Percentiles rank a stretch among this genome's conserved stretches.
Evolutionary conservation across 257 asterid species (phyloP).

Genomic region (Nicotiana tabacum): DNA sequence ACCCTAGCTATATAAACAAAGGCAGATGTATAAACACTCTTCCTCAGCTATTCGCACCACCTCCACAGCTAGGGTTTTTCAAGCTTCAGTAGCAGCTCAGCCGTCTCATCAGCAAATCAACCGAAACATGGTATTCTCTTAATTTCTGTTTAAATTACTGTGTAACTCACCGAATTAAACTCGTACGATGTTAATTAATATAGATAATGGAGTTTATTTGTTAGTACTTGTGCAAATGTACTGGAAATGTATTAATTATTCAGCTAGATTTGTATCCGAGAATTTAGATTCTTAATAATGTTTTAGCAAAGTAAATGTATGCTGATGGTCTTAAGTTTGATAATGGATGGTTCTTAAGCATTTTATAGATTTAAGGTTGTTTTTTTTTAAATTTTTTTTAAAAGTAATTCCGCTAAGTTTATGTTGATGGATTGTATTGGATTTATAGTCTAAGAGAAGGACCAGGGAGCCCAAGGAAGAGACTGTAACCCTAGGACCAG

Average conservation of each 20-base stretch:
- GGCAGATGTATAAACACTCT: neutral
- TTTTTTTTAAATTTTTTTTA: neutral
- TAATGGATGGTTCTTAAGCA: neutral
- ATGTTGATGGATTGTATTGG: neutral
- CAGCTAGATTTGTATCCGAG: neutral
- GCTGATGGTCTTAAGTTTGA: neutral
- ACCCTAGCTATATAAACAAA: slow-evolving; percentile 13
- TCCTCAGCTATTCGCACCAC: neutral
- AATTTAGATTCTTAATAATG: no score
- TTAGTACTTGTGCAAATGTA: neutral
- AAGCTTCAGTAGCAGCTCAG: slow-evolving; percentile 3
- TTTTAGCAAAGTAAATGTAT: no score
- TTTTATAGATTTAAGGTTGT: neutral
- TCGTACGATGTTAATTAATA: neutral
- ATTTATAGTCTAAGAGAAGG: slow-evolving; percentile 64
- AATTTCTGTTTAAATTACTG: neutral
- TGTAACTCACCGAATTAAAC: no score
- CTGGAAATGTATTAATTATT: neutral
- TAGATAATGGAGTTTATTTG: neutral
- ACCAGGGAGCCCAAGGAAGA: slow-evolving; percentile 85
- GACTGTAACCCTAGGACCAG: slow-evolving; percentile 73
- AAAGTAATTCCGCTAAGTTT: neutral
- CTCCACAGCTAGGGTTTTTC: neutral
- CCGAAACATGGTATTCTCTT: slow-evolving; percentile 6
- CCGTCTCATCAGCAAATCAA: neutral